Conservation (phyloP, 2,329 filamentous ascomycete species). For the Ceratocystis huliohia region DNA sequence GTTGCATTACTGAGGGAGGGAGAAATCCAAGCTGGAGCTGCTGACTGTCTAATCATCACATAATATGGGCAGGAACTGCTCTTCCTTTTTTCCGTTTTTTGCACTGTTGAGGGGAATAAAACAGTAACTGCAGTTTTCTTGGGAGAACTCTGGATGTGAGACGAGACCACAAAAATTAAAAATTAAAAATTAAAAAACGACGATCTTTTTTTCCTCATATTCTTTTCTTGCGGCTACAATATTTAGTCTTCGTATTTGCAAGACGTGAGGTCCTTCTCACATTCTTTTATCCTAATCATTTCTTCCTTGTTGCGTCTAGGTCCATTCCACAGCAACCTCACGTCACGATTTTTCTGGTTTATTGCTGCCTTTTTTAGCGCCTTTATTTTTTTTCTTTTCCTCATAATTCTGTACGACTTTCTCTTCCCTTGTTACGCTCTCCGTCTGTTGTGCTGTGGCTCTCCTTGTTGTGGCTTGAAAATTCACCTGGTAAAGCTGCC, state of each 20-base stretch:
- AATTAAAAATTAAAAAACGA: background rate
- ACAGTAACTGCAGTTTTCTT: background rate
- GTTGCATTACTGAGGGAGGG: background rate
- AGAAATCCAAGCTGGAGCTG: background rate
- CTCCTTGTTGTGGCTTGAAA: background rate
- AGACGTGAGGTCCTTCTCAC: background rate
- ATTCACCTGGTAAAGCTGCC: background rate
- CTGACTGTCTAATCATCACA: background rate
- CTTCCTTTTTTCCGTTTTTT: background rate
- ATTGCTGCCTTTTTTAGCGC: slow-evolving; percentile 3
- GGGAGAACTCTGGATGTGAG: slow-evolving; percentile 7
- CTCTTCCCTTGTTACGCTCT: background rate
- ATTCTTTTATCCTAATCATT: background rate
- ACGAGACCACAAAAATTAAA: background rate
- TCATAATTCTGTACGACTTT: background rate
- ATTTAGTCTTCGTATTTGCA: background rate
- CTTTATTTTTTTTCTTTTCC: background rate
- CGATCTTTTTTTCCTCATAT: background rate
- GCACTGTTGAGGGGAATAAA: background rate
- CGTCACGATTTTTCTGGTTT: background rate
- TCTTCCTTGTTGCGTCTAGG: background rate
- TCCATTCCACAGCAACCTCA: background rate
- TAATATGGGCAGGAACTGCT: background rate
- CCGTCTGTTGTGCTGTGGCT: background rate
- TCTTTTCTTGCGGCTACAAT: background rate